Conservation (phyloP, 2,329 filamentous ascomycete species). For the Xylariaceae sp. region DNA sequence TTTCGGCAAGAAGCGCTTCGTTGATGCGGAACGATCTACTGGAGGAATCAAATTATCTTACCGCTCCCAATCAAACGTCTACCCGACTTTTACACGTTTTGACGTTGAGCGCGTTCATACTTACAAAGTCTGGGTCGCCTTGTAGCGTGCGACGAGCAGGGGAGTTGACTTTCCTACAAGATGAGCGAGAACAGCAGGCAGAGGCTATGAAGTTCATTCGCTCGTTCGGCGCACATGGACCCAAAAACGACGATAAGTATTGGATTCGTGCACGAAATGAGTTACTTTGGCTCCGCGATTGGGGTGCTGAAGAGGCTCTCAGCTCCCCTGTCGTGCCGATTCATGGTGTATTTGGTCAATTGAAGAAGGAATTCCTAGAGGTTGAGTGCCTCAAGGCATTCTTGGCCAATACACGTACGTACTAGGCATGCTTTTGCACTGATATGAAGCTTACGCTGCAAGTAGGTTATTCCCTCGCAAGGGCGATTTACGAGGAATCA, state of each 20-base stretch:
- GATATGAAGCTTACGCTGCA: slow-evolving; percentile 18
- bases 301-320: slow-evolving; percentile 51
- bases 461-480: slow-evolving; percentile 56
- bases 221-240: slow-evolving; percentile 41
- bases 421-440: background rate
- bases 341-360: slow-evolving; percentile 52
- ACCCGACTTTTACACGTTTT: slow-evolving; percentile 58
- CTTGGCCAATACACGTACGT: slow-evolving; percentile 55
- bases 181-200: slow-evolving; percentile 57
- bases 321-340: slow-evolving; percentile 27
- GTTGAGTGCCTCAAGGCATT: slow-evolving; percentile 65
- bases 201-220: slow-evolving; percentile 56
- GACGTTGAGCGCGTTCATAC: slow-evolving; percentile 54
- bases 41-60: slow-evolving; percentile 57
- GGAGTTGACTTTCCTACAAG: slow-evolving; percentile 59
- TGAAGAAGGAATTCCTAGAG: slow-evolving; percentile 59
- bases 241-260: slow-evolving; percentile 56
- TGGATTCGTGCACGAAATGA: slow-evolving; percentile 59
- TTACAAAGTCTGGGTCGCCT: slow-evolving; percentile 45
- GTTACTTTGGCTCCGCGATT: slow-evolving; percentile 67
- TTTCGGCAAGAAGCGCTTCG: slow-evolving; percentile 38
- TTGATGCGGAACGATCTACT: slow-evolving; percentile 51
- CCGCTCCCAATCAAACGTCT: slow-evolving; percentile 50
- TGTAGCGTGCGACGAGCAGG: slow-evolving; percentile 50
- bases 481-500: slow-evolving; percentile 54